Percentiles rank a stretch among this genome's conserved stretches.
These are phyloP conservation scores for Macrolepiota fuliginosa DNA, from an alignment of 768 basidiomycete genomes.

Conservation along the genomic window DNA sequence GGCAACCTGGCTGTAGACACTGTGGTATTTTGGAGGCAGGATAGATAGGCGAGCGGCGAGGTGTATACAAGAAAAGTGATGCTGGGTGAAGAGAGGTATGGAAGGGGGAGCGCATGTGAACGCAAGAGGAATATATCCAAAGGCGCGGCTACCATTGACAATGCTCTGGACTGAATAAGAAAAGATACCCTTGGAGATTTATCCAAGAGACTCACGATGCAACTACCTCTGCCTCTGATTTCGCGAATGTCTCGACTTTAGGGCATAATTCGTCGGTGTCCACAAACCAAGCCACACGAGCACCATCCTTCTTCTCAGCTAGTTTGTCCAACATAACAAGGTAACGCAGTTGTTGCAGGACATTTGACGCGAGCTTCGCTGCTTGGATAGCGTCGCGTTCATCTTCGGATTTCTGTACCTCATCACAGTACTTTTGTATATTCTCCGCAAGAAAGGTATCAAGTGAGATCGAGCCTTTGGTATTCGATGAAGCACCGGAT, in stretches of 20 bases:
- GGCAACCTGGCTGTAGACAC: conserved; percentile 17
- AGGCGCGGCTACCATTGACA: conserved; percentile 40
- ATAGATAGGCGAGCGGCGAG: conserved; percentile 68
- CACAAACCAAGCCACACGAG: conserved; percentile 74
- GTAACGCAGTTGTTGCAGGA: conserved; percentile 60
- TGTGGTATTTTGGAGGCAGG: conserved; percentile 41
- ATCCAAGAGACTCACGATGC: conserved; percentile 43
- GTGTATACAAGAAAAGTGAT: conserved; percentile 71
- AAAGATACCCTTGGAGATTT: background rate
- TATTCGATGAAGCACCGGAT: conserved; percentile 33
- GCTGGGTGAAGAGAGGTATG: conserved; percentile 65
- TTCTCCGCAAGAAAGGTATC: conserved; percentile 60
- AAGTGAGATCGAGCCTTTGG: conserved; percentile 51
- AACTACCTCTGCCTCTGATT: conserved; percentile 49
- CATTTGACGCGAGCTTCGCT: conserved; percentile 41
- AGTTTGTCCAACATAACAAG: conserved; percentile 72
- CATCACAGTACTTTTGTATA: conserved; percentile 55
- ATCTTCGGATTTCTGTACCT: conserved; percentile 55
- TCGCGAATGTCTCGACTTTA: conserved; percentile 47
- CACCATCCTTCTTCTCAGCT: conserved; percentile 56
- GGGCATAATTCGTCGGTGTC: conserved; percentile 56
- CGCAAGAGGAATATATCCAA: conserved; percentile 73
- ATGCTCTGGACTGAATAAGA: conserved; percentile 24
- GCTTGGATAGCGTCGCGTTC: conserved; percentile 53
- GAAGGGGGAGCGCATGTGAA: conserved; percentile 66